Percentiles rank a stretch among this genome's conserved stretches.
phyloP scores from a whole-genome alignment of 352 stramenopile species.

The Pythium periplocum region DNA sequence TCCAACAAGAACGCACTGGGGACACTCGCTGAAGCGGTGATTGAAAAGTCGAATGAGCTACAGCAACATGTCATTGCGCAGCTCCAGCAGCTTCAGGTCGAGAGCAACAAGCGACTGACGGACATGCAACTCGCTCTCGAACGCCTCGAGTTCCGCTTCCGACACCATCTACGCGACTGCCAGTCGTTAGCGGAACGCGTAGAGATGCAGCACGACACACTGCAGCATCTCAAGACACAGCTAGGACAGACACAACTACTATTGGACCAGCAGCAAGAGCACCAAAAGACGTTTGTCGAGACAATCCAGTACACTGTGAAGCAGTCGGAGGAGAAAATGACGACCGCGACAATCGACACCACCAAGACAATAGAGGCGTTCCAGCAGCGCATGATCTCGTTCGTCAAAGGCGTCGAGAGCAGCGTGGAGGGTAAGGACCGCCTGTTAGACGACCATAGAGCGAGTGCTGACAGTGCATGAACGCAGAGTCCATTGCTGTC shows the following conservation, averaged over 20 bases:
- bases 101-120: conserved; percentile 36
- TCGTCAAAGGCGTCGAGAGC: conserved; percentile 40
- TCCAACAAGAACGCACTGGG: conserved; percentile 43
- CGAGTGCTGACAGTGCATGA: not conserved
- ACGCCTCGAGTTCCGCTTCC: conserved; percentile 66
- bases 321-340: conserved; percentile 23
- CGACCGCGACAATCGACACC: conserved; percentile 16
- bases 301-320: conserved; percentile 32
- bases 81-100: conserved; percentile 39
- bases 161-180: conserved; percentile 49
- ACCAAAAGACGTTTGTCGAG: conserved; percentile 42
- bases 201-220: conserved; percentile 35
- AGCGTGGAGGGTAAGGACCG: conserved; percentile 30
- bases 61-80: conserved; percentile 32
- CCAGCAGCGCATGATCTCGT: conserved; percentile 39
- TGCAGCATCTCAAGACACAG: conserved; percentile 32
- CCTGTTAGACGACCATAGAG: not conserved
- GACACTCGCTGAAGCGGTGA: conserved; percentile 36
- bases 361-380: conserved; percentile 33
- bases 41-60: conserved; percentile 38
- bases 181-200: conserved; percentile 42
- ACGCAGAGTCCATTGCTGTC: conserved; percentile 30
- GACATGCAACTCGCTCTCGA: conserved; percentile 43
- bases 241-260: conserved; percentile 36
- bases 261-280: conserved; percentile 40